Percentiles rank a stretch among this genome's conserved stretches.
Conservation (phyloP, 179 eudicot species). For the Spinacia oleracea region DNA sequence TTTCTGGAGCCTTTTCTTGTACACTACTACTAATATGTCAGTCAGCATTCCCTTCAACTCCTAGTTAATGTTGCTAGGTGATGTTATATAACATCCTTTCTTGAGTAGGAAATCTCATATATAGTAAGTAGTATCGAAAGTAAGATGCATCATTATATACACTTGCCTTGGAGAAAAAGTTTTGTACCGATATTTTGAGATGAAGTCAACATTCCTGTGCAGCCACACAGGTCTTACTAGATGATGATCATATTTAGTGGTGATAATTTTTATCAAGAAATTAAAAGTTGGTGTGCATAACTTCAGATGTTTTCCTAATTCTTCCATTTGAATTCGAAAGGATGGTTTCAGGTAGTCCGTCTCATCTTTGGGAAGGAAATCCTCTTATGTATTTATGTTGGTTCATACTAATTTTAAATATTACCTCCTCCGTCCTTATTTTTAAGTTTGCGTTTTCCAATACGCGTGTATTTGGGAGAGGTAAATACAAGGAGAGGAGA, state of each 20-base stretch:
- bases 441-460: too few species aligned
- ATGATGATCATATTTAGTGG: neutral
- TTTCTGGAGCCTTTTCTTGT: slow-evolving; percentile 16
- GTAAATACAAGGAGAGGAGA: too few species aligned
- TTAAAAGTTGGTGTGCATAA: neutral
- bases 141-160: slow-evolving; percentile 20
- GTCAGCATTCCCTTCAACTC: neutral
- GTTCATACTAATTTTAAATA: neutral
- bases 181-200: slow-evolving; percentile 23
- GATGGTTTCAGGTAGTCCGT: too few species aligned
- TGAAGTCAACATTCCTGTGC: slow-evolving; percentile 9
- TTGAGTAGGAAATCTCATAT: slow-evolving; percentile 10
- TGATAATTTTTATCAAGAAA: neutral
- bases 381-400: neutral
- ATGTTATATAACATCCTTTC: slow-evolving; percentile 15
- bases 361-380: neutral
- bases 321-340: too few species aligned
- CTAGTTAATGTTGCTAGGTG: neutral
- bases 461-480: too few species aligned
- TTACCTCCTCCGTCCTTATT: too few species aligned
- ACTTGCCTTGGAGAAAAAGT: slow-evolving; percentile 13
- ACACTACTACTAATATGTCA: slow-evolving; percentile 14
- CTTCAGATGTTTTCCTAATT: too few species aligned
- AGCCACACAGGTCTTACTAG: neutral
- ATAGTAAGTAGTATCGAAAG: neutral